phyloP scores from a whole-genome alignment of 345 rosid genomes.

The Eucalyptus regnans region DNA sequence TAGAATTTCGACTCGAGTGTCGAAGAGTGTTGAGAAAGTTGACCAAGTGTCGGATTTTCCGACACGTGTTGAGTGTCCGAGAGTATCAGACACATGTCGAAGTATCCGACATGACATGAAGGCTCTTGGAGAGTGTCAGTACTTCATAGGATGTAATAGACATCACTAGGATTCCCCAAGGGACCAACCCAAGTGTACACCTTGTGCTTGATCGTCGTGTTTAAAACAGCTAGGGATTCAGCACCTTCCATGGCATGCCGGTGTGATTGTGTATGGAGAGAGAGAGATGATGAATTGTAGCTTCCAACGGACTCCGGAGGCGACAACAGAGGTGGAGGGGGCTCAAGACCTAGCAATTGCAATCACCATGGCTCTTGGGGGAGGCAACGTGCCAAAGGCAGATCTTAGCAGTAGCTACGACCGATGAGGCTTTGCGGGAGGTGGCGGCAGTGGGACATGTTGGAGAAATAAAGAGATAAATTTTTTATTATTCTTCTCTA shows the following conservation, averaged over 20 bases:
- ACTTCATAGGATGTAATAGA: too few relatives aligned
- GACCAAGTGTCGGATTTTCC: too few relatives aligned
- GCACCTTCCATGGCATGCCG: not conserved
- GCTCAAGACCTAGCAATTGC: not conserved
- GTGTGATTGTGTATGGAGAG: not conserved
- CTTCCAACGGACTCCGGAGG: fast-evolving
- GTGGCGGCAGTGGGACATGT: fast-evolving
- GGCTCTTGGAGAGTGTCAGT: too few relatives aligned
- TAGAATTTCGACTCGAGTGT: too few relatives aligned
- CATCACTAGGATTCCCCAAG: constrained; percentile 15
- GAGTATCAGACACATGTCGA: too few relatives aligned
- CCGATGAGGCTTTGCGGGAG: not conserved
- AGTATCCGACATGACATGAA: too few relatives aligned
- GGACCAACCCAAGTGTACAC: too few relatives aligned
- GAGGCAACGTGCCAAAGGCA: not conserved
- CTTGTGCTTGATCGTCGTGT: too few relatives aligned
- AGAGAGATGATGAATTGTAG: not conserved
- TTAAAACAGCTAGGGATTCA: not conserved
- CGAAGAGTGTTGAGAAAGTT: too few relatives aligned
- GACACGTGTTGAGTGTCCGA: too few relatives aligned
- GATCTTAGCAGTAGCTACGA: not conserved
- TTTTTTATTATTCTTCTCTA: not conserved
- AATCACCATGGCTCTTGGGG: not conserved
- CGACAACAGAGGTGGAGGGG: not conserved
- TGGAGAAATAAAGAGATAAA: not conserved